phyloP scores from a whole-genome alignment of 345 rosid species.

The Psidium friedrichsthalianum region DNA sequence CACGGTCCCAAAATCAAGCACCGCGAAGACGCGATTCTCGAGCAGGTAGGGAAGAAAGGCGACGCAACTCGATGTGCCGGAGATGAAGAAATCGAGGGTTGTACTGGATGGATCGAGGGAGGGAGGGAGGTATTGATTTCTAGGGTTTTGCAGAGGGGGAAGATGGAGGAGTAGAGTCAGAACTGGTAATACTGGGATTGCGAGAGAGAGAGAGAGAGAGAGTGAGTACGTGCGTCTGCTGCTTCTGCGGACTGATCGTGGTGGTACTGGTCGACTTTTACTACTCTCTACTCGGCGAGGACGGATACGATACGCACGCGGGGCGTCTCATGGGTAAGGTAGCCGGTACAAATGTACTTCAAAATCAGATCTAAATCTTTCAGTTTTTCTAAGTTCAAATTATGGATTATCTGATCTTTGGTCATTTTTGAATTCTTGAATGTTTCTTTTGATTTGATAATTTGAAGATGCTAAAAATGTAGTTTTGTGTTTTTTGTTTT shows the following conservation, averaged over 20 bases:
- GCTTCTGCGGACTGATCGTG: not conserved
- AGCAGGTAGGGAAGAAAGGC: no score
- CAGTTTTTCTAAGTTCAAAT: not conserved
- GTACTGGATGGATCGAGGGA: not conserved
- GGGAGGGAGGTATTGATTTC: conserved; percentile 1
- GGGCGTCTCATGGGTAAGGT: no score
- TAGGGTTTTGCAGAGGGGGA: conserved; percentile 33
- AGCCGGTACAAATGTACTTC: no score
- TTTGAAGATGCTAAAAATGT: not conserved
- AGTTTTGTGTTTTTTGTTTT: not conserved
- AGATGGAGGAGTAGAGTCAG: not conserved
- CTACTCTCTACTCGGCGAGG: not conserved
- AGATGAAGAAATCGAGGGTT: not conserved
- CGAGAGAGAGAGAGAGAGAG: not conserved
- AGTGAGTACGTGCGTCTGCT: not conserved
- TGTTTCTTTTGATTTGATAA: accelerated
- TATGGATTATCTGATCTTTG: not conserved
- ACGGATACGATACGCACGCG: not conserved
- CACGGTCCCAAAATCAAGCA: not conserved
- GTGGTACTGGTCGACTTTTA: not conserved
- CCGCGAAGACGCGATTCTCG: not conserved
- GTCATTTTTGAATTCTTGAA: not conserved
- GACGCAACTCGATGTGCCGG: not conserved
- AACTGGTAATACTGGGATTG: not conserved
- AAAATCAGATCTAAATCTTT: not conserved